These are phyloP conservation scores for Exutisphaerella laricina DNA, from an alignment of 2,329 filamentous ascomycete genomes.

Conservation along the genomic window DNA sequence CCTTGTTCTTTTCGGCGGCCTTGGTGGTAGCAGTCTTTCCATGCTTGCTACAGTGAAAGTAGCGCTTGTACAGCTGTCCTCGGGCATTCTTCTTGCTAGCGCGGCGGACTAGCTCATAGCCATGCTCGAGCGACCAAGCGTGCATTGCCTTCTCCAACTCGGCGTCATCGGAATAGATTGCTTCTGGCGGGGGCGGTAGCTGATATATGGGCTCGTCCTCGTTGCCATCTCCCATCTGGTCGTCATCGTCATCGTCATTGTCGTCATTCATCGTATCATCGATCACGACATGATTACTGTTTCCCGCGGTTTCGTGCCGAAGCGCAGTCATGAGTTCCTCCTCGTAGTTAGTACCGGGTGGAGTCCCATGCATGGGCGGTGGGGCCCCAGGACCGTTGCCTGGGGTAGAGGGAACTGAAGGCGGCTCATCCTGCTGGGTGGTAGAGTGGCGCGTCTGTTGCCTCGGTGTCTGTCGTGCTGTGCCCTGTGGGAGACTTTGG, in stretches of 20 bases:
- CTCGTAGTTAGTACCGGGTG: slow-evolving; percentile 20
- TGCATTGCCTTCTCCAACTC: slow-evolving; percentile 31
- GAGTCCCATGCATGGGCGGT: slow-evolving; percentile 20
- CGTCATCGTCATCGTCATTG: slow-evolving; percentile 22
- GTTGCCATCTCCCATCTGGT: slow-evolving; percentile 13
- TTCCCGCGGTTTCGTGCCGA: slow-evolving; percentile 14
- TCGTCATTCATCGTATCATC: slow-evolving; percentile 13
- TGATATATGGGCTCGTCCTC: slow-evolving; percentile 28
- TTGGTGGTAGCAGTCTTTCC: slow-evolving; percentile 27
- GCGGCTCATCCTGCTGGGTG: slow-evolving; percentile 7
- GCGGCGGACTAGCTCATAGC: slow-evolving; percentile 31
- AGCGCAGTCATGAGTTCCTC: slow-evolving; percentile 24
- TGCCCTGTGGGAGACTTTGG: slow-evolving; percentile 13
- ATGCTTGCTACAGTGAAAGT: slow-evolving; percentile 33
- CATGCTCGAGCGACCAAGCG: slow-evolving; percentile 31
- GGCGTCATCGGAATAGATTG: slow-evolving; percentile 23
- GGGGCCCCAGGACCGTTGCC: slow-evolving; percentile 27
- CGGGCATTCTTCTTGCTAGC: slow-evolving; percentile 32
- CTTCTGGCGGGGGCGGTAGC: slow-evolving; percentile 31
- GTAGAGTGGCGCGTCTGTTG: slow-evolving; percentile 5
- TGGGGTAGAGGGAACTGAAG: slow-evolving; percentile 13
- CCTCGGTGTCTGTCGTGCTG: slow-evolving; percentile 11
- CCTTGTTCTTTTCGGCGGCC: slow-evolving; percentile 22
- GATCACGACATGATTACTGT: slow-evolving; percentile 5
- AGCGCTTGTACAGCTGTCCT: slow-evolving; percentile 33